These are phyloP conservation scores for Penicillium silybi DNA, from an alignment of 495 filamentous ascomycete species.

Conservation along the genomic window DNA sequence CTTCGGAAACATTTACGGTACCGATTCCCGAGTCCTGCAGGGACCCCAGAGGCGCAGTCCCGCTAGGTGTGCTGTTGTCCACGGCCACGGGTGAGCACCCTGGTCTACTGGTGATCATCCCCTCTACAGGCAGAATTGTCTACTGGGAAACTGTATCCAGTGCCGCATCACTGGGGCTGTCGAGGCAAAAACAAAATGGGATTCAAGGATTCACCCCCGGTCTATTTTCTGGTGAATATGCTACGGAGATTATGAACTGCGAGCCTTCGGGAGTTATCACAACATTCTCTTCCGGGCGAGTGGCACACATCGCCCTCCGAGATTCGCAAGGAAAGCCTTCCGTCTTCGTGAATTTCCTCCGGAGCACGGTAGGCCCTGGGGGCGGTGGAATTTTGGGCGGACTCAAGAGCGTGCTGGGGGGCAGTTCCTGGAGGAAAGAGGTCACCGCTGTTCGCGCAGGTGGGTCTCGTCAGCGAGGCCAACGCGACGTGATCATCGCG, in stretches of 20 bases:
- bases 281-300: conserved; percentile 74
- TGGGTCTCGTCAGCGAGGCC: conserved; percentile 65
- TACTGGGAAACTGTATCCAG: conserved; percentile 95
- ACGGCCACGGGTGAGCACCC: conserved; percentile 70
- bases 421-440: conserved; percentile 63
- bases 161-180: conserved; percentile 69
- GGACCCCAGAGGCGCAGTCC: conserved; percentile 59
- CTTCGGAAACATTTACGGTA: conserved; percentile 70
- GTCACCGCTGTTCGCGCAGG: conserved; percentile 73
- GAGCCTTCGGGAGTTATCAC: conserved; percentile 85
- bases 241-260: conserved; percentile 71
- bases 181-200: conserved; percentile 70
- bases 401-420: conserved; percentile 65
- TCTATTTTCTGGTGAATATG: conserved; percentile 72
- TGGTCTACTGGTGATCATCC: conserved; percentile 79
- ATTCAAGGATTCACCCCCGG: conserved; percentile 69
- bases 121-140: conserved; percentile 73
- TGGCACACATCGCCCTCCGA: conserved; percentile 78
- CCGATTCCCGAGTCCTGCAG: conserved; percentile 69
- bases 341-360: conserved; percentile 71
- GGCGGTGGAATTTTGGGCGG: conserved; percentile 68
- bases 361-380: conserved; percentile 45
- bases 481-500: conserved; percentile 76
- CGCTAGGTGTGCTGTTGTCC: conserved; percentile 76
- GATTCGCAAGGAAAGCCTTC: conserved; percentile 81